Conservation (phyloP, 441 rosid genomes). For the Capsella rubella region DNA sequence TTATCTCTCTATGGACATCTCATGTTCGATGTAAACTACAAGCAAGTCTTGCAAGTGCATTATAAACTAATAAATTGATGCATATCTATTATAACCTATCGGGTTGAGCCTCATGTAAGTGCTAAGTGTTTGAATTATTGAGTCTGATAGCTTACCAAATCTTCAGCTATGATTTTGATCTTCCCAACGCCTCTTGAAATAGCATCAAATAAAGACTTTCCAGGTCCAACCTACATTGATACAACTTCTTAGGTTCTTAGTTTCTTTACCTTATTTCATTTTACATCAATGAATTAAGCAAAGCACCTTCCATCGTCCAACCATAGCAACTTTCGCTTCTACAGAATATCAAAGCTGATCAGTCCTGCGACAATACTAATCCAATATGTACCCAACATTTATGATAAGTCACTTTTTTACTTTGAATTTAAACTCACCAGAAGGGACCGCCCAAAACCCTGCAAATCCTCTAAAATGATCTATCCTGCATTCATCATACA, state of each 20-base stretch:
- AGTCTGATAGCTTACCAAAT: constrained; percentile 68
- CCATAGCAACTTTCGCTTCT: constrained; percentile 85
- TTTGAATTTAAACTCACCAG: constrained; percentile 65
- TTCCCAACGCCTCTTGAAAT: constrained; percentile 74
- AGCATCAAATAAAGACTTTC: constrained; percentile 85
- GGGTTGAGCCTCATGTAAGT: constrained; percentile 5
- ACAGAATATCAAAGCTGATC: constrained; percentile 44
- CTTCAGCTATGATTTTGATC: constrained; percentile 89
- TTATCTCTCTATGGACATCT: background rate
- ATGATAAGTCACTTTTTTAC: constrained; percentile 12
- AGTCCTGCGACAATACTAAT: background rate
- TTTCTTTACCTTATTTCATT: constrained; percentile 34
- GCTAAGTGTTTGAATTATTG: background rate
- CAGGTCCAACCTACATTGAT: constrained; percentile 91
- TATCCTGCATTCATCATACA: constrained; percentile 89
- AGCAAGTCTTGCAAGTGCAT: constrained; percentile 14
- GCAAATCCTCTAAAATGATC: constrained; percentile 99
- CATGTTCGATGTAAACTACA: background rate
- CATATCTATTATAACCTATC: background rate
- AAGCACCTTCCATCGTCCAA: constrained; percentile 89
- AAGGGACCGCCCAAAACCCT: constrained; percentile 95
- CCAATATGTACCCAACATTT: constrained; percentile 4
- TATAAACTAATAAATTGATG: background rate
- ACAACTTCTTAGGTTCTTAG: constrained; percentile 42
- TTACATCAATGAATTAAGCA: constrained; percentile 34